Evolutionary conservation across 1,284 basidiomycete genomes (phyloP).

Genomic region (Pterulicium gracile): DNA sequence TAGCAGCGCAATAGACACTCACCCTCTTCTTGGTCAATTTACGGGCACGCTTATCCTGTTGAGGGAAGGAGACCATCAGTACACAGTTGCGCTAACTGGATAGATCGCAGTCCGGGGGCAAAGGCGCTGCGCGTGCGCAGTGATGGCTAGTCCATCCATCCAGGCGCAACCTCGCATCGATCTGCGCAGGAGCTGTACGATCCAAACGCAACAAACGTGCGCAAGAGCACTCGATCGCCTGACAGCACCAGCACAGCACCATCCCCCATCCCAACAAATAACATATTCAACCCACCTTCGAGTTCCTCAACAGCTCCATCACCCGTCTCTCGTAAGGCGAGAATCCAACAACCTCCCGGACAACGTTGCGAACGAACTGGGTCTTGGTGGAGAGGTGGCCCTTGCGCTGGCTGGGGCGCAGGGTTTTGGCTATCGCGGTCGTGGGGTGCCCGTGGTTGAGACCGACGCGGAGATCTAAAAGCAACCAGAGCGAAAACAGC

Average conservation of each 20-base stretch:
- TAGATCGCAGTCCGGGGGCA: too few species aligned
- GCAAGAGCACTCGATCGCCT: too few species aligned
- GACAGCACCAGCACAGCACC: too few species aligned
- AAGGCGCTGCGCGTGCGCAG: too few species aligned
- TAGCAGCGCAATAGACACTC: conserved; percentile 23
- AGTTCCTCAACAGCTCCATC: conserved; percentile 98
- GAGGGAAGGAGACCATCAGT: conserved; percentile 5
- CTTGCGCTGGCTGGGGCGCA: conserved; percentile 88
- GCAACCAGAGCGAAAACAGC: conserved; percentile 5
- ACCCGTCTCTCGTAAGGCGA: conserved; percentile 98
- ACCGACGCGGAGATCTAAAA: conserved; percentile 83
- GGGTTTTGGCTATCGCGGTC: conserved; percentile 71
- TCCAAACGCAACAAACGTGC: too few species aligned
- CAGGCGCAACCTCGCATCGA: too few species aligned
- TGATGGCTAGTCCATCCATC: too few species aligned
- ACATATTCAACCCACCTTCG: conserved; percentile 52
- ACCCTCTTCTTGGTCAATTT: conserved; percentile 98
- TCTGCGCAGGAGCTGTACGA: too few species aligned
- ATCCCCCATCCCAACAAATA: too few species aligned
- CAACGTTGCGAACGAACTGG: conserved; percentile 83
- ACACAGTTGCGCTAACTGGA: too few species aligned
- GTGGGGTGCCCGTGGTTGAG: conserved; percentile 92
- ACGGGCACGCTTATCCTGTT: conserved; percentile 92
- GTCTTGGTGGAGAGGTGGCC: conserved; percentile 79
- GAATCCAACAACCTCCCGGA: conserved; percentile 96